Evolutionary conservation across 495 filamentous ascomycete species (phyloP), one percentile per base, ranked within the genome.

Genomic region (Monascus purpureus): DNA sequence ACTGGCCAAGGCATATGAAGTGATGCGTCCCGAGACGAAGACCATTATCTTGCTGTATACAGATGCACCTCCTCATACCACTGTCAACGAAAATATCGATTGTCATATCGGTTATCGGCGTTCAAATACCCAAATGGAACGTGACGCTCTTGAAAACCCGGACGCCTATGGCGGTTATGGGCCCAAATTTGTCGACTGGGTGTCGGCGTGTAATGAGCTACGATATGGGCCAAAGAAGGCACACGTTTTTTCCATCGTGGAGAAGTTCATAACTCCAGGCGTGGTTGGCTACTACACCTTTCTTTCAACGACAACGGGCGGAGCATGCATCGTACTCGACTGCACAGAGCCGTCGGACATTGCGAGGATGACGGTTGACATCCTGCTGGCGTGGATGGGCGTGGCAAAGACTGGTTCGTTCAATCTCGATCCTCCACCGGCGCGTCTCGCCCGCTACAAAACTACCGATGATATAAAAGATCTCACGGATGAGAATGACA

Each of bases 371-470:
- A 63, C 64, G 1, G 43, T 68, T 1, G 47, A 52, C 12, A 23
- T 65, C 1, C 46, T 67, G 6, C 31, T 67, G 20, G 46, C 55
- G 1, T 66, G 64, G 62, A 65, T 66, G 58, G 61, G 62, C 8
- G 57, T 51, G 4, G 55, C 59, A 37, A 52, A 57, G 22, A 36
- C 50, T 0, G 43, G 49, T 8, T 26, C 30, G 7, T 17, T 38
- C 4, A 31, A 22, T 17, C 37, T 17, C 15, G 22, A 22, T 0
- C 17, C 31, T 1, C 25, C 40, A 16, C 35, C 48, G 8, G 56
- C 42, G 7, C 9, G 24, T 8, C 17, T 36, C 14, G 36, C 25
- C 4, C 28, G 13, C 0, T 45, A 45, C 20, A 13, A 24, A 7
- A 33, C 31, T 1, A 15, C 14, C 4, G 25, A 36, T 1, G 38